These are phyloP conservation scores for Prunus salicina DNA, from an alignment of 306 rosid species.

Conservation along the genomic window DNA sequence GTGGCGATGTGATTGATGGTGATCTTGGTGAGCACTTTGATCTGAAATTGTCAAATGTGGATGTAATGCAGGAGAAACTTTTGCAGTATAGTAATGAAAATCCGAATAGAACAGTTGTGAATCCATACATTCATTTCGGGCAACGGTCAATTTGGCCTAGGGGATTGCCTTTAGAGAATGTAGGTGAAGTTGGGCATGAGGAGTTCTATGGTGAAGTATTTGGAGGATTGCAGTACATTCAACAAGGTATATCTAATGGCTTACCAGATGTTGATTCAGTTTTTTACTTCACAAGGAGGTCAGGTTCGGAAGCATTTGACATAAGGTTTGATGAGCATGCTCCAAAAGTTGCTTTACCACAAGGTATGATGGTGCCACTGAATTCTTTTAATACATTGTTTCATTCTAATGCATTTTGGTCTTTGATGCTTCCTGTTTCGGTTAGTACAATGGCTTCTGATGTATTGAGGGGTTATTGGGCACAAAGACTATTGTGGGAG, in stretches of 20 bases:
- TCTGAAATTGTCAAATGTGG: conserved; percentile 16
- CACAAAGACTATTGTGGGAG: conserved; percentile 89
- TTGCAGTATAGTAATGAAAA: conserved; percentile 24
- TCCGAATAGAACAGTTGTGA: conserved; percentile 26
- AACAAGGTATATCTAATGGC: conserved; percentile 53
- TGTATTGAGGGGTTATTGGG: conserved; percentile 91
- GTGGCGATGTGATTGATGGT: conserved; percentile 22
- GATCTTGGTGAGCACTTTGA: conserved; percentile 30
- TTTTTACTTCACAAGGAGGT: conserved; percentile 74
- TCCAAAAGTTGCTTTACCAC: conserved; percentile 75
- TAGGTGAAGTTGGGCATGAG: conserved; percentile 28
- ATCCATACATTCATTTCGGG: conserved; percentile 31
- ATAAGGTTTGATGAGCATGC: conserved; percentile 72
- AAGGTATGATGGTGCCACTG: conserved; percentile 76
- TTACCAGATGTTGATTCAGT: conserved; percentile 90
- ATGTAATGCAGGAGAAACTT: conserved; percentile 28
- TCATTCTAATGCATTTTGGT: conserved; percentile 87
- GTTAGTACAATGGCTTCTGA: conserved; percentile 91
- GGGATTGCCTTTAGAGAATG: conserved; percentile 33
- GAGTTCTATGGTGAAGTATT: conserved; percentile 27
- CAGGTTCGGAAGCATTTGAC: conserved; percentile 61
- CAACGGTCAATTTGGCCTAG: conserved; percentile 36
- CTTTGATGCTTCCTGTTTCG: conserved; percentile 89
- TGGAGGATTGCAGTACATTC: conserved; percentile 41
- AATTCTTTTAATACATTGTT: conserved; percentile 81